These are phyloP conservation scores for Naganishia friedmannii DNA, from an alignment of 768 basidiomycete genomes.

Conservation along the genomic window DNA sequence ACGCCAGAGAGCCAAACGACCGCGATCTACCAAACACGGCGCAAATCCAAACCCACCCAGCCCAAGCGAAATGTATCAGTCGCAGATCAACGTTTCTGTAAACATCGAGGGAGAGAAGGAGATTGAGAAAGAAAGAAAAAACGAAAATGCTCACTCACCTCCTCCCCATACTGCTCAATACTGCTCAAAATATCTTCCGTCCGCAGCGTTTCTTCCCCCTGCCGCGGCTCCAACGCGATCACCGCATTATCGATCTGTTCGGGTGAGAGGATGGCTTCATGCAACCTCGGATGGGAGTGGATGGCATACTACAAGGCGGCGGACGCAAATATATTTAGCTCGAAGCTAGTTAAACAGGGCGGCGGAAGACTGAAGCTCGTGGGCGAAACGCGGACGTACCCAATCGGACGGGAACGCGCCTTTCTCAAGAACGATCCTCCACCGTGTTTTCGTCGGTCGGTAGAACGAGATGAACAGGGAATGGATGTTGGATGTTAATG, in stretches of 20 bases:
- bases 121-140: too few species aligned
- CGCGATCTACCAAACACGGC: constrained; percentile 59
- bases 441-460: constrained; percentile 75
- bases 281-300: constrained; percentile 78
- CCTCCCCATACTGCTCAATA: constrained; percentile 60
- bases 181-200: constrained; percentile 80
- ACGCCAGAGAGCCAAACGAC: constrained; percentile 89
- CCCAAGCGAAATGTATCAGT: too few species aligned
- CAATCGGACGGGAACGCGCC: constrained; percentile 96
- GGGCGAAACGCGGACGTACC: constrained; percentile 57
- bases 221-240: constrained; percentile 72
- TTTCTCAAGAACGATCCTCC: constrained; percentile 91
- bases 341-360: too few species aligned
- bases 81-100: too few species aligned
- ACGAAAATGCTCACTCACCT: constrained; percentile 27
- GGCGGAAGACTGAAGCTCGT: too few species aligned
- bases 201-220: constrained; percentile 78
- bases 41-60: too few species aligned
- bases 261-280: constrained; percentile 64
- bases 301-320: constrained; percentile 84
- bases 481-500: constrained; percentile 91
- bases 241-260: constrained; percentile 61
- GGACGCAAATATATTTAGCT: too few species aligned
- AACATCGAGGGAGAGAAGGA: too few species aligned
- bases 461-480: constrained; percentile 93